Conservation (phyloP, 129 eudicot genomes). For the Centrapalus pauciflorus region DNA sequence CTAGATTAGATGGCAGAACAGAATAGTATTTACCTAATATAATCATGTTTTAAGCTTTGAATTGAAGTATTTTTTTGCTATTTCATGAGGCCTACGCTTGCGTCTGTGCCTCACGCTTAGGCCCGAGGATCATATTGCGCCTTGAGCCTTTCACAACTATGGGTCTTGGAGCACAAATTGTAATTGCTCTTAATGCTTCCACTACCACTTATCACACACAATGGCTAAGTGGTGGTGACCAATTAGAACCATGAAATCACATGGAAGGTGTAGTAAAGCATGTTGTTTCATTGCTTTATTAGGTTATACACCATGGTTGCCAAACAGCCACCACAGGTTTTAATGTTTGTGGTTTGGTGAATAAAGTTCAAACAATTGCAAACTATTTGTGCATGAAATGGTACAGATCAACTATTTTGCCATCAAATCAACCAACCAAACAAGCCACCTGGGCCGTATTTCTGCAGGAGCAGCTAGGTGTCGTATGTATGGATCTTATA, state of each 20-base stretch:
- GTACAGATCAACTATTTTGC: background rate
- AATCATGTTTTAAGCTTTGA: too few relatives aligned
- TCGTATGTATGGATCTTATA: background rate
- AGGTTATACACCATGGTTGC: too few relatives aligned
- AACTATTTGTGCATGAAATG: too few relatives aligned
- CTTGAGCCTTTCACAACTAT: too few relatives aligned
- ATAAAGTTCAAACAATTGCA: background rate
- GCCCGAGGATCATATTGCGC: too few relatives aligned
- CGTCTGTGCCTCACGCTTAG: too few relatives aligned
- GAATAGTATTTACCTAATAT: too few relatives aligned
- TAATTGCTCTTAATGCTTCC: background rate
- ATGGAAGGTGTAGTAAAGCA: too few relatives aligned
- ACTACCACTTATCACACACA: background rate
- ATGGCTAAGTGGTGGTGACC: background rate
- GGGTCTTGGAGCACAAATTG: background rate
- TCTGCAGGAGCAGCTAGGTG: background rate
- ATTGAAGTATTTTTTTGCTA: too few relatives aligned
- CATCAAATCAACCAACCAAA: background rate
- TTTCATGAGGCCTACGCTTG: too few relatives aligned
- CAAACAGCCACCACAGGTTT: background rate
- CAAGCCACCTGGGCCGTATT: background rate
- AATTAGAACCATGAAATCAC: background rate
- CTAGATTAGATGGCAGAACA: too few relatives aligned
- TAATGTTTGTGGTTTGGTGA: background rate
- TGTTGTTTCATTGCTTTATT: too few relatives aligned